A percentile compares a stretch with the other conserved stretches of the same genome.
phyloP scores from a whole-genome alignment of 768 basidiomycete species.

The Lentinula raphanica region DNA sequence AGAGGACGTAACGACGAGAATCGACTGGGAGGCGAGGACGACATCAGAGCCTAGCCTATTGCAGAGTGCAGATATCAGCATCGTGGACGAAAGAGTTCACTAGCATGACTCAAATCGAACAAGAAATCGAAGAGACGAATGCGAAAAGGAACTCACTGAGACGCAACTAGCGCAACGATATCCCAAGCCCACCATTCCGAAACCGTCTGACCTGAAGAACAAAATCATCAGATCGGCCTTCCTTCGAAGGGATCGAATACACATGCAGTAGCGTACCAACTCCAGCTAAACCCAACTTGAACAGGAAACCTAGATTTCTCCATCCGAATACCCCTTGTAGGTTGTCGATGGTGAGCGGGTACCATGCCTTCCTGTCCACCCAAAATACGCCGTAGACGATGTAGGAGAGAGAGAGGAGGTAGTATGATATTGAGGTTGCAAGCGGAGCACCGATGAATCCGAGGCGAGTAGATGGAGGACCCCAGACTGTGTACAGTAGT shows the following conservation, averaged over 20 bases:
- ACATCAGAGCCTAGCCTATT: slow-evolving; percentile 65
- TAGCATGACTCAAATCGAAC: background rate
- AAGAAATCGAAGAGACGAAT: background rate
- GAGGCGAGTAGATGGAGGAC: slow-evolving; percentile 51
- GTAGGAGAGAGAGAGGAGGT: slow-evolving; percentile 66
- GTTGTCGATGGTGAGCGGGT: slow-evolving; percentile 40
- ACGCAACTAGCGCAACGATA: slow-evolving; percentile 57
- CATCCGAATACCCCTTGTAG: slow-evolving; percentile 48
- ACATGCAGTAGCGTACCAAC: slow-evolving; percentile 40
- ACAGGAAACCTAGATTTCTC: slow-evolving; percentile 59
- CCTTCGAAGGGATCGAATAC: background rate
- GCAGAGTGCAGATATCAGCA: background rate
- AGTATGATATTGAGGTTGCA: slow-evolving; percentile 64
- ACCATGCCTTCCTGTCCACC: slow-evolving; percentile 73
- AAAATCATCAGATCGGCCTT: background rate
- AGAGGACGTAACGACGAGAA: slow-evolving; percentile 71
- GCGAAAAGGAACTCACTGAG: slow-evolving; percentile 28
- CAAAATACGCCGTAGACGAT: slow-evolving; percentile 59
- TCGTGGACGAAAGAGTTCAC: background rate
- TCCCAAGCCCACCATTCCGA: slow-evolving; percentile 99
- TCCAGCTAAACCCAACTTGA: slow-evolving; percentile 77
- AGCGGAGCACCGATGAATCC: slow-evolving; percentile 72
- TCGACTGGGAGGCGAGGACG: slow-evolving; percentile 82
- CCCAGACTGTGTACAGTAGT: slow-evolving; percentile 41
- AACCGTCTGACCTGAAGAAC: slow-evolving; percentile 60